Evolutionary conservation across 2,329 filamentous ascomycete genomes (phyloP).

Genomic region (Aspergillus phoenicis): DNA sequence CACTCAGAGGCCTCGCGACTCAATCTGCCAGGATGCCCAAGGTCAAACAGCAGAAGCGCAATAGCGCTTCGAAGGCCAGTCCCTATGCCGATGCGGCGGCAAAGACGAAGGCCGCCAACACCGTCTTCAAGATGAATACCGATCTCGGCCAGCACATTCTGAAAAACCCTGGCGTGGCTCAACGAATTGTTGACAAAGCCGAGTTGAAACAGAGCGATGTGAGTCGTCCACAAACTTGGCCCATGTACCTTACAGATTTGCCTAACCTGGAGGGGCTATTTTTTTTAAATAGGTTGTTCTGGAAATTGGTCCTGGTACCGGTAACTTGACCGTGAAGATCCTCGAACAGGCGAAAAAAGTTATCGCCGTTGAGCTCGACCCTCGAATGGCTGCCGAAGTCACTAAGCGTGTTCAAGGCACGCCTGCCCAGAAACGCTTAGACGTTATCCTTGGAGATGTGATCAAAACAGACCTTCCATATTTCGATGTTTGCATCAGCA

Average conservation of each 20-base stretch:
- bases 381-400: slow-evolving; percentile 93
- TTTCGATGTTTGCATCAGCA: slow-evolving; percentile 82
- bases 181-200: slow-evolving; percentile 80
- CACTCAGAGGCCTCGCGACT: neutral
- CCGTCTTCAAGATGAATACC: slow-evolving; percentile 97
- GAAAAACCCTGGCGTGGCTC: slow-evolving; percentile 84
- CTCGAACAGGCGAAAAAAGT: slow-evolving; percentile 82
- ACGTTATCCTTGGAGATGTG: slow-evolving; percentile 87
- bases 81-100: slow-evolving; percentile 47
- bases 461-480: slow-evolving; percentile 82
- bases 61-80: slow-evolving; percentile 44
- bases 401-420: slow-evolving; percentile 92
- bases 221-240: slow-evolving; percentile 17
- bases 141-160: slow-evolving; percentile 88
- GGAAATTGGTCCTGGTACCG: slow-evolving; percentile 88
- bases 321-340: slow-evolving; percentile 86
- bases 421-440: slow-evolving; percentile 78
- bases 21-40: slow-evolving; percentile 54
- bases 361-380: slow-evolving; percentile 89
- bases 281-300: slow-evolving; percentile 65
- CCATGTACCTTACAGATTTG: neutral
- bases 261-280: slow-evolving; percentile 3
- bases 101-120: slow-evolving; percentile 64
- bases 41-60: slow-evolving; percentile 56
- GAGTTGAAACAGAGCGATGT: slow-evolving; percentile 83